These are phyloP conservation scores for Marasmius oreades DNA, from an alignment of 1,284 basidiomycete genomes.

Conservation along the genomic window DNA sequence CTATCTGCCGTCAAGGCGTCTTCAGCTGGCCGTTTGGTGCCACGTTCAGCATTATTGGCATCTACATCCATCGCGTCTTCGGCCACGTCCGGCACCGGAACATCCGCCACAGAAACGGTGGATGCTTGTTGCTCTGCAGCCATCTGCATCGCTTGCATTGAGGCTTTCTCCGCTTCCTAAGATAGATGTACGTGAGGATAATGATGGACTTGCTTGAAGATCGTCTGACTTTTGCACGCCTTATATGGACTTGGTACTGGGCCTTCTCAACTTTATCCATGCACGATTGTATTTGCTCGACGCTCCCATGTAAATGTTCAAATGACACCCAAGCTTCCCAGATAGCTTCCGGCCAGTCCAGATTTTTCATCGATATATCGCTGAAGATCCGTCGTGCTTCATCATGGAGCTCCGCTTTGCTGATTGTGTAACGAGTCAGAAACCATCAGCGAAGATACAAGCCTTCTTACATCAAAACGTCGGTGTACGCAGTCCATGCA, in stretches of 20 bases:
- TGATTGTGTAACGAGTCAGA: background rate
- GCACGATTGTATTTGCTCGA: conserved; percentile 67
- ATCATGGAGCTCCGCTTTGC: conserved; percentile 55
- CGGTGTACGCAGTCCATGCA: conserved; percentile 67
- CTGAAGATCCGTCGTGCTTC: conserved; percentile 65
- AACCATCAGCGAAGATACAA: background rate
- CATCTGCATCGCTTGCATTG: conserved; percentile 49
- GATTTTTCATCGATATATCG: conserved; percentile 59
- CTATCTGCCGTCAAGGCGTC: conserved; percentile 38
- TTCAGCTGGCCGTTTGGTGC: conserved; percentile 64
- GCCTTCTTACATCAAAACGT: conserved; percentile 57
- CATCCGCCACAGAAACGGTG: conserved; percentile 31
- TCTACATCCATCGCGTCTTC: conserved; percentile 56
- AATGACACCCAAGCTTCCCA: conserved; percentile 88
- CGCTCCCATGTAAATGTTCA: conserved; percentile 78
- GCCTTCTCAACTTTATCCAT: conserved; percentile 67
- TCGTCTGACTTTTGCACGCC: conserved; percentile 60
- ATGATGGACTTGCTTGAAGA: background rate
- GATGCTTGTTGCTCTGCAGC: conserved; percentile 43
- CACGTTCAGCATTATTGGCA: conserved; percentile 25
- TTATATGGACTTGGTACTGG: conserved; percentile 55
- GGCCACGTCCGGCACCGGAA: conserved; percentile 21
- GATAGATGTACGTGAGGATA: background rate
- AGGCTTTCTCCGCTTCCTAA: conserved; percentile 60
- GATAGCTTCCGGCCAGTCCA: conserved; percentile 92